Evolutionary conservation across 768 basidiomycete species (phyloP), one percentile per base, ranked within the genome.

Genomic region (Sarcomyxa edulis): DNA sequence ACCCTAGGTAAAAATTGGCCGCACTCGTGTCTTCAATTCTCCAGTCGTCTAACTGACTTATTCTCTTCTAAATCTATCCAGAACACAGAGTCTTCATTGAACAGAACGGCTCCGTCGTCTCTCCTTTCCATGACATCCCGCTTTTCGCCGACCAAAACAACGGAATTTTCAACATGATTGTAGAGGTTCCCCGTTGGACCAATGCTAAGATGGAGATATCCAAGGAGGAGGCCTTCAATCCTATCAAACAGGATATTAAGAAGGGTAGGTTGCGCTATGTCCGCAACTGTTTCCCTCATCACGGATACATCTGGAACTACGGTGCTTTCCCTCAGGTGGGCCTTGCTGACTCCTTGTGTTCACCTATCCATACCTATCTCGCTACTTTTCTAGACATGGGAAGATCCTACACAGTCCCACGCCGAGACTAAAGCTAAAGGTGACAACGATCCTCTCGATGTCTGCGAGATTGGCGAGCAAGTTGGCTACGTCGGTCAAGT

Each of bases 241-340:
- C 96, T 54, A 97, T 99, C 84, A 95, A 96, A 65, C 96, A 99
- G 71, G 95, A 98, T 62, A 84, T 88, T 64, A 98, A 96, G 72
- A 92, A 90, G 68, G 91, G 91, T 54, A 89, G 86, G 57, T 69
- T 98, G 62, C 88, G 96, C 54, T 98, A 75, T 65, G 96, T 99
- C 51, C 85, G 96, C 68, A 98, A 98, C 77, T 98, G 96, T 68
- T 99, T 99, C 87, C 96, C 96, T 51, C 96, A 99, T 73, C 94
- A 98, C 60, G 95, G 96, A 25, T 94, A 97, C 75, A 93, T 99
- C 73, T 99, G 96, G 96, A 99, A 99, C 76, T 99, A 99, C 58
- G 95, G 95, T 54, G 93, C 94, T 43, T 96, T 99, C 81, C 95
- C 95, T 45, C 92, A 95, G 79, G 92, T 84, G 40, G n/a, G n/a